phyloP scores from a whole-genome alignment of 805 yeast genomes.

The Saturnispora ahearnii region DNA sequence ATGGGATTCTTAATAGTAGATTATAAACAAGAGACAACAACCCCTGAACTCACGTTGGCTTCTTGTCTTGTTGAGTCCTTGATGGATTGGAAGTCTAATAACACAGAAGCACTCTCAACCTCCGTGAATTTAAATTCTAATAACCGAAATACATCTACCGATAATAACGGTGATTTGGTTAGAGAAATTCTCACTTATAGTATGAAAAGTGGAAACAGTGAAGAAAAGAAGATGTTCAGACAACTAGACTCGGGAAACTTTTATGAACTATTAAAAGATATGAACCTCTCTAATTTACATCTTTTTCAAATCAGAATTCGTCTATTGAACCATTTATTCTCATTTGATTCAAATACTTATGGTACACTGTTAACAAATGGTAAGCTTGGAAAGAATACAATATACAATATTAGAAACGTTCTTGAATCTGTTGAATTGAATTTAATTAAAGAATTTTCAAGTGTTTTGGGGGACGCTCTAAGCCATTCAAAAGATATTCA shows the following conservation, averaged over 20 bases:
- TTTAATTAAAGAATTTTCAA: conserved; percentile 14
- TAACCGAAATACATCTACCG: background rate
- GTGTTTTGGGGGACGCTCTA: background rate
- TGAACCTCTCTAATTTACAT: conserved; percentile 19
- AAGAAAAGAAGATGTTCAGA: conserved; percentile 13
- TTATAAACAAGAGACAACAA: background rate
- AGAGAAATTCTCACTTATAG: conserved; percentile 25
- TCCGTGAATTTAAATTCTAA: conserved; percentile 10
- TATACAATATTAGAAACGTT: conserved; percentile 17
- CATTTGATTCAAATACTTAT: conserved; percentile 9
- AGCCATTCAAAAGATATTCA: background rate
- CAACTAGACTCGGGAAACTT: conserved; percentile 17
- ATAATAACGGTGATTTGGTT: conserved; percentile 20
- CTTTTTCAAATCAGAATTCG: conserved; percentile 22
- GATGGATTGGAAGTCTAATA: conserved; percentile 16
- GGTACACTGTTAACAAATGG: conserved; percentile 22
- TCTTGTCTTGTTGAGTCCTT: conserved; percentile 9
- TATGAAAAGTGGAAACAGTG: conserved; percentile 9
- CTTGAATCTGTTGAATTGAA: conserved; percentile 24
- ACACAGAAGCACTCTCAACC: conserved; percentile 19
- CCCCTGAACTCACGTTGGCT: conserved; percentile 22
- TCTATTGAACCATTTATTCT: conserved; percentile 21
- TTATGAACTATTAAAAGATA: conserved; percentile 9
- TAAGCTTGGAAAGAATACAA: conserved; percentile 12
- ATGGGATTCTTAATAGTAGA: conserved; percentile 28